These are phyloP conservation scores for Podosphaera xanthii DNA, from an alignment of 2,329 filamentous ascomycete species.

Conservation along the genomic window DNA sequence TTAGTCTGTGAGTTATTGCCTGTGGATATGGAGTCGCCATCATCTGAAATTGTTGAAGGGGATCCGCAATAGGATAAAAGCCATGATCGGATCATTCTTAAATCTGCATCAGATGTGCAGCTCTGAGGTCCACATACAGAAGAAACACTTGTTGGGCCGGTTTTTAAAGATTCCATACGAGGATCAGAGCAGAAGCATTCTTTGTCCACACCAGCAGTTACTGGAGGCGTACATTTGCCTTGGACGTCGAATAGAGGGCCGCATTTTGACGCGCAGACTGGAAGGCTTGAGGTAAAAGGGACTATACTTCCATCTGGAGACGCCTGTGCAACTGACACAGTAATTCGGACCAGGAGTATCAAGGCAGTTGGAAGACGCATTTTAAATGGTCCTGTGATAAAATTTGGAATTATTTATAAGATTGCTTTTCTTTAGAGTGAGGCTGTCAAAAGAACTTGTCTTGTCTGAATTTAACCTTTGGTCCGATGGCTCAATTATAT, in stretches of 20 bases:
- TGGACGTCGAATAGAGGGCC: constrained; percentile 45
- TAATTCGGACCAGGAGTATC: not conserved
- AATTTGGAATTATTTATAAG: too few species aligned
- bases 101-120: constrained; percentile 26
- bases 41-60: not conserved
- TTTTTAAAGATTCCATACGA: constrained; percentile 31
- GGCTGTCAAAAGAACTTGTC: too few species aligned
- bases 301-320: constrained; percentile 20
- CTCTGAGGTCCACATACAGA: constrained; percentile 34
- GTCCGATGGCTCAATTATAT: too few species aligned
- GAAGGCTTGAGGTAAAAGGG: constrained; percentile 32
- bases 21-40: constrained; percentile 5
- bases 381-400: too few species aligned
- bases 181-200: constrained; percentile 52
- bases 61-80: constrained; percentile 42
- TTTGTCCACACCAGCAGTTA: constrained; percentile 29
- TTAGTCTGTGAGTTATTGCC: not conserved
- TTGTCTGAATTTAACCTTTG: too few species aligned
- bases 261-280: constrained; percentile 37
- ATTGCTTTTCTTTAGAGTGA: too few species aligned
- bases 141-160: constrained; percentile 31
- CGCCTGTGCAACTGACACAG: not conserved
- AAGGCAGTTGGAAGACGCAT: not conserved
- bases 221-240: constrained; percentile 42
- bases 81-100: constrained; percentile 42